Evolutionary conservation across 108 stramenopile genomes (phyloP).

Genomic region (Cyclotella atomus): DNA sequence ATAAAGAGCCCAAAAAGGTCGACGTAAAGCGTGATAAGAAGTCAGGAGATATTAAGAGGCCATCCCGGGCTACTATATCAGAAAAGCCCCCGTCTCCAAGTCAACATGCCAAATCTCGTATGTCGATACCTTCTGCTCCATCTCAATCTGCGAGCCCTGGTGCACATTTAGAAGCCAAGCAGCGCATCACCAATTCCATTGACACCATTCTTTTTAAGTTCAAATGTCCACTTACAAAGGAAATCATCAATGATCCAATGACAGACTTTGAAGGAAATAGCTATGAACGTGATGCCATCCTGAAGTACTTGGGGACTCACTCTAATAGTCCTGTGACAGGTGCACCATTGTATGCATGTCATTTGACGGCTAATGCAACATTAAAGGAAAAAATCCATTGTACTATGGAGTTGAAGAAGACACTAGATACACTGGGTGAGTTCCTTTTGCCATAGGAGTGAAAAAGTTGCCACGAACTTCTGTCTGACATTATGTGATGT

Average conservation of each 20-base stretch:
- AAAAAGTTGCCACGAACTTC: too few relatives aligned
- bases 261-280: slow-evolving; percentile 44
- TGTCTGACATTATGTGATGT: too few relatives aligned
- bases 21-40: neutral
- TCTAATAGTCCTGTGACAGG: slow-evolving; percentile 44
- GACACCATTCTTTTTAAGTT: slow-evolving; percentile 21
- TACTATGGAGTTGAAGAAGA: slow-evolving; percentile 35
- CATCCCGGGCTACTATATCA: neutral
- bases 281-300: slow-evolving; percentile 40
- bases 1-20: neutral
- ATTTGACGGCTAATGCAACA: slow-evolving; percentile 37
- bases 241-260: slow-evolving; percentile 45
- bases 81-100: neutral
- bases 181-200: slow-evolving; percentile 14
- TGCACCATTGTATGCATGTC: slow-evolving; percentile 19
- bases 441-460: too few relatives aligned
- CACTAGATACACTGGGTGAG: slow-evolving; percentile 33
- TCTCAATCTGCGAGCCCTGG: neutral
- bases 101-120: neutral
- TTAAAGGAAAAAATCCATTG: slow-evolving; percentile 37
- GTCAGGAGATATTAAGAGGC: neutral
- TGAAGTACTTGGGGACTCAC: slow-evolving; percentile 40
- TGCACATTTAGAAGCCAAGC: neutral
- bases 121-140: neutral
- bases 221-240: slow-evolving; percentile 37